These are phyloP conservation scores for Paracoccidioides brasiliensis DNA, from an alignment of 2,329 filamentous ascomycete species.

Conservation along the genomic window DNA sequence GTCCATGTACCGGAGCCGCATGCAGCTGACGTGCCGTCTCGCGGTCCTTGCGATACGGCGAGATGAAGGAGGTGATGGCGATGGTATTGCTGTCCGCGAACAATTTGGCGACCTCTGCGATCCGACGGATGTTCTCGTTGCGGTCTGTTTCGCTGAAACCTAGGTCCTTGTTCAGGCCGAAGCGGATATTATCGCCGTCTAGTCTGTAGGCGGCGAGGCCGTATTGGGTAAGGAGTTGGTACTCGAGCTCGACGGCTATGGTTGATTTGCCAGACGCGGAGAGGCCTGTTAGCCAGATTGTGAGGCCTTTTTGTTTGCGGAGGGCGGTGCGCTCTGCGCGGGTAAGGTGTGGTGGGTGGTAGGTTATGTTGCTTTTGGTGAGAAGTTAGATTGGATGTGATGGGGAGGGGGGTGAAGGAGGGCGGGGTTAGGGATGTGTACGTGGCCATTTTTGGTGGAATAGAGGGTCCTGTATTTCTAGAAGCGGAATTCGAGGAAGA, in stretches of 20 bases:
- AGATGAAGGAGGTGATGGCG: slow-evolving; percentile 93
- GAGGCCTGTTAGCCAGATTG: slow-evolving; percentile 95
- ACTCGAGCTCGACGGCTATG: slow-evolving; percentile 89
- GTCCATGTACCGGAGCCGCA: slow-evolving; percentile 42
- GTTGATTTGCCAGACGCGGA: slow-evolving; percentile 96
- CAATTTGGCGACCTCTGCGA: slow-evolving; percentile 91
- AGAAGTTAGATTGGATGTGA: slow-evolving; percentile 6
- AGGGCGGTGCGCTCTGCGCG: slow-evolving; percentile 28
- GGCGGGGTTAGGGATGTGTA: slow-evolving; percentile 5
- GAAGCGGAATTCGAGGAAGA: neutral
- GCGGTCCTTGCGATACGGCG: slow-evolving; percentile 79
- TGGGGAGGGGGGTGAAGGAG: neutral
- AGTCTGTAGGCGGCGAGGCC: slow-evolving; percentile 78
- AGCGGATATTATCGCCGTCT: slow-evolving; percentile 96
- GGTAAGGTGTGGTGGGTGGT: slow-evolving; percentile 31
- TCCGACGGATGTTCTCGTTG: slow-evolving; percentile 94
- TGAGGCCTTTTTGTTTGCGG: slow-evolving; percentile 78
- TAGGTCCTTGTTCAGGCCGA: slow-evolving; percentile 94
- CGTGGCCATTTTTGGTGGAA: slow-evolving; percentile 7
- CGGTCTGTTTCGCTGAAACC: slow-evolving; percentile 87
- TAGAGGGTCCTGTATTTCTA: neutral
- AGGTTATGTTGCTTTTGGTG: slow-evolving; percentile 33
- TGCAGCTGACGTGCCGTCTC: slow-evolving; percentile 72
- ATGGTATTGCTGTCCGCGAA: slow-evolving; percentile 84
- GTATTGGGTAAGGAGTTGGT: slow-evolving; percentile 67